Percentiles rank a stretch among this genome's conserved stretches.
Evolutionary conservation across 2,329 filamentous ascomycete species (phyloP).

Genomic region (Hypoxylon sp.): DNA sequence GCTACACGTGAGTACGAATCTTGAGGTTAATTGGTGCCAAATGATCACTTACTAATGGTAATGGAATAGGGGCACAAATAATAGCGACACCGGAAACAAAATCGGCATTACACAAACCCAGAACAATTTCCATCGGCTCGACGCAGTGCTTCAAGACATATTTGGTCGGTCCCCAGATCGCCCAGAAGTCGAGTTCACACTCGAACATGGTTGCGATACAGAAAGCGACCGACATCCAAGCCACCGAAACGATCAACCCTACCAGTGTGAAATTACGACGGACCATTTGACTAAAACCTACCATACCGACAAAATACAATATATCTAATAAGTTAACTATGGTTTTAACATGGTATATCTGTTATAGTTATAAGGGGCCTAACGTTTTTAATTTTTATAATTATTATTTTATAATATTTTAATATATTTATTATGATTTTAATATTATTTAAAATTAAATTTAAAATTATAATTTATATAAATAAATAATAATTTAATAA

Average conservation of each 20-base stretch:
- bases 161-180: not conserved
- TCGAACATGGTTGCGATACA: not conserved
- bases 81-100: not conserved
- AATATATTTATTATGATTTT: too few species aligned
- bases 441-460: too few species aligned
- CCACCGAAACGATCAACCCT: not conserved
- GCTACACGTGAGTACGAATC: not conserved
- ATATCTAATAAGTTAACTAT: too few species aligned
- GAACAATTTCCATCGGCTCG: not conserved
- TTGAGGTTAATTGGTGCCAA: not conserved
- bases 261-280: too few species aligned
- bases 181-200: not conserved
- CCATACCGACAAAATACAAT: too few species aligned
- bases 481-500: too few species aligned
- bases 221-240: not conserved
- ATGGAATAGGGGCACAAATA: not conserved
- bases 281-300: too few species aligned
- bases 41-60: not conserved
- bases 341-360: too few species aligned
- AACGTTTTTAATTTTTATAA: too few species aligned
- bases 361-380: too few species aligned
- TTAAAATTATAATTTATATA: too few species aligned
- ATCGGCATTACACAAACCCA: not conserved
- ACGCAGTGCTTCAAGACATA: not conserved
- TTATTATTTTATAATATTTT: too few species aligned